Evolutionary conservation across 768 basidiomycete genomes (phyloP).

Genomic region (Tephrocybe sp.): DNA sequence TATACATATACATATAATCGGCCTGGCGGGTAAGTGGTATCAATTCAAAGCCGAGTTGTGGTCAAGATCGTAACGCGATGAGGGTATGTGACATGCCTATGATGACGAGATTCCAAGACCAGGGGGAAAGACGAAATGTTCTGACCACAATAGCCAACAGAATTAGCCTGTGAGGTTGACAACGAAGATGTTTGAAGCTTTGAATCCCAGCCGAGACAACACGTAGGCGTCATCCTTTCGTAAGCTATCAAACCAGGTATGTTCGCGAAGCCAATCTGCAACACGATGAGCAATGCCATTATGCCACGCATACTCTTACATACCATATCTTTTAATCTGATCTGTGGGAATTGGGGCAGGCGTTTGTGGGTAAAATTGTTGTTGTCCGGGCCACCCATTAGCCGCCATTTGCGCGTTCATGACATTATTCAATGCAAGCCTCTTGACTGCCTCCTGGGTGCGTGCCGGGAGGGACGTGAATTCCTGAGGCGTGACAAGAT

Average conservation of each 20-base stretch:
- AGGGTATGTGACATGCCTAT: no score
- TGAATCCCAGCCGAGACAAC: constrained; percentile 64
- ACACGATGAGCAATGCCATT: no score
- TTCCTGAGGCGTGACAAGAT: constrained; percentile 66
- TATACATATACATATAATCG: no score
- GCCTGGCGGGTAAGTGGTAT: no score
- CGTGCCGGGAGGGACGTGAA: constrained; percentile 59
- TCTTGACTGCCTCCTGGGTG: constrained; percentile 71
- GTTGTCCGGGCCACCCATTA: no score
- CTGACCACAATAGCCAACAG: no score
- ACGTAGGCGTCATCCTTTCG: constrained; percentile 60
- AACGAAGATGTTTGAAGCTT: constrained; percentile 77
- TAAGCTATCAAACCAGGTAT: constrained; percentile 68
- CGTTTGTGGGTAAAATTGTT: constrained; percentile 50
- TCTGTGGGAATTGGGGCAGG: constrained; percentile 41
- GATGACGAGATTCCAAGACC: no score
- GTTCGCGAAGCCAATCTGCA: constrained; percentile 78
- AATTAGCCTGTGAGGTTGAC: constrained; percentile 54
- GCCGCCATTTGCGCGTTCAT: constrained; percentile 16
- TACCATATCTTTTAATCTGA: constrained; percentile 58
- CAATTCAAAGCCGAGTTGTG: no score
- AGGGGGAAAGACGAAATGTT: no score
- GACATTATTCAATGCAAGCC: constrained; percentile 48
- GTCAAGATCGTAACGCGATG: no score
- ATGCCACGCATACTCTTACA: constrained; percentile 24